Base-by-base conservation (phyloP, 2,329 filamentous ascomycete species). In the Aureobasidium sp. region DNA sequence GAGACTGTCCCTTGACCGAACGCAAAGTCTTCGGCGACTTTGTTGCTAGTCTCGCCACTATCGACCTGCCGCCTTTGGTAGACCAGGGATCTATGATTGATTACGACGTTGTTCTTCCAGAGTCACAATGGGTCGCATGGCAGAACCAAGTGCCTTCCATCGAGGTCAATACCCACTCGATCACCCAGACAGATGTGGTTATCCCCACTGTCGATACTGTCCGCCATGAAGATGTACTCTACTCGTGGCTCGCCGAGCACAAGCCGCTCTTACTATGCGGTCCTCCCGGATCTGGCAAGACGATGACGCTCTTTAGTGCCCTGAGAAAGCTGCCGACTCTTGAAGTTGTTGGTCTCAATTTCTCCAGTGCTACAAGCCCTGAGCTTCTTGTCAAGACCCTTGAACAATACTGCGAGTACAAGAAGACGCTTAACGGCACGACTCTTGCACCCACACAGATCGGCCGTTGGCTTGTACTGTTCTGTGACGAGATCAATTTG, bases 401-500 rank as follows among this genome's bases (percentile, higher is more conserved):
- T 61, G 93, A 98, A 72, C 94, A 98, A 68, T 96, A 98, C 70
- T 99, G 93, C 71, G 93, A 98, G 71, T 98, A 99, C 74, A 94
- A 91, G 76, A 98, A 98, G 79, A 97, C 93, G 0, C 75, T 97
- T 42, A 97, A 93, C 66, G 93, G 93, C 37, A 90, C 97, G 17
- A 86, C 96, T 63, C 85, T 99, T 59, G 95, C 91, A 21, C 93
- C 93, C 0, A 95, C 86, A 6, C 94, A 98, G 68, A 95, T 98
- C 62, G 93, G 93, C 19, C 85, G 91, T 61, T 99, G 93, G 93
- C 79, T 99, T 32, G 91, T 99, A 40, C 83, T 99, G 58, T 99
- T 99, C 78, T 99, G 93, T 64, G 93, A 99, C 67, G 93, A 99
- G 69, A 98, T 99, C 74, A 99, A 99, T 71, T 78, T 99, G 76